Evolutionary conservation across 768 basidiomycete genomes (phyloP), one percentile per base, ranked within the genome.

Genomic region (Collybiopsis luxurians): DNA sequence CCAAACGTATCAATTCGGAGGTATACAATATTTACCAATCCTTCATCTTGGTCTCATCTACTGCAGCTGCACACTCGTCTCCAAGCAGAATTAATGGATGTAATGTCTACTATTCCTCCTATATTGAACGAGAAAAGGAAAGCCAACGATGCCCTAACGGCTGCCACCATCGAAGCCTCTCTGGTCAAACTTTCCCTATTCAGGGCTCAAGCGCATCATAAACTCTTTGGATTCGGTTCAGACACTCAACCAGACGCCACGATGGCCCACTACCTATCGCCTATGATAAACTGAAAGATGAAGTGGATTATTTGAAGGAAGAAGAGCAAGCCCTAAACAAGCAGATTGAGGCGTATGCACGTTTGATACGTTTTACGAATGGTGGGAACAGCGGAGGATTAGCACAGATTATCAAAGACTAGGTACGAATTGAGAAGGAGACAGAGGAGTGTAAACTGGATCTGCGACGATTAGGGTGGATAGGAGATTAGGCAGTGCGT

Each of bases 391-490:
- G 1, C 7, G 69, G 69, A 19, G 77, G 78, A 36, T 82, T 78
- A 59, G 67, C 63, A 45, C 79, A 82, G 63, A 66, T 82, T 17
- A 71, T 80, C 10, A 69, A 75, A 44, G 81, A 82, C 57, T 80
- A 76, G 74, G 69, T 76, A 5, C 67, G 72, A 40, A 74, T 81
- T 11, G 73, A 77, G 63, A 70, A 68, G 57, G 80, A 79, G 60
- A 76, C 70, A 17, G 80, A 82, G 36, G 80, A 82, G 63, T 80
- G 82, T 59, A 63, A 69, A 58, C 69, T 65, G 51, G 81, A 84
- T 60, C 66, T 84, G 54, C 68, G 76, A 53, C 70, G 81, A 39
- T 67, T 82, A 19, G 81, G 80, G 2, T 82, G 79, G 78, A 79
- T 76, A 9, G 78, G 75, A n/a, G n/a, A n/a, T 13, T 34, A 34